Base-by-base conservation (phyloP, 148 eudicot genomes). In the Silene uniflora region DNA sequence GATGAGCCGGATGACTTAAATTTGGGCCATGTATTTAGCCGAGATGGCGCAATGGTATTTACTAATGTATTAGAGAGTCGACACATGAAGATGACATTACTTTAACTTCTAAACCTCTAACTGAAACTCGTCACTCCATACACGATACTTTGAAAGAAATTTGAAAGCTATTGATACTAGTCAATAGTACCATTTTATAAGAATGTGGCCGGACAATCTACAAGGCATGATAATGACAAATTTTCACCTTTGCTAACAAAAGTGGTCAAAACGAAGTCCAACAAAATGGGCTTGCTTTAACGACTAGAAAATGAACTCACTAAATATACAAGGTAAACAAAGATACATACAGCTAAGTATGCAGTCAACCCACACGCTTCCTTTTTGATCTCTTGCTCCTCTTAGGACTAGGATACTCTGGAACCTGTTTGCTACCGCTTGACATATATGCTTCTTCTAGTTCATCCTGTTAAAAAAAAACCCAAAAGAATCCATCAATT, bases 381-480 rank as follows among this genome's bases (percentile, higher is more conserved):
- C 91, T 82, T 81, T 94, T 92, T 42, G 97, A 92, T 80, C 98
- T 81, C 90, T 92, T 94, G 88, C 97, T 92, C 86, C 83, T 90
- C 83, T 83, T 89, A 69, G 92, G 87, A 74, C 81, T 71, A 73
- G 98, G 81, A 83, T 81, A 88, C 77, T 89, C 81, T 32, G 96
- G 90, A 77, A 82, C 73, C 46, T 83, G 75, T 85, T 94, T 92
- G 84, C 82, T 86, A 64, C 77, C 81, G 77, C 62, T 85, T 69
- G 98, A 86, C 62, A 89, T 86, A 80, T 85, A 91, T 60, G 88
- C 88, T 85, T 86, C 93, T 59, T 85, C 44, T 39, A 39, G 69
- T 76, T 78, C 85, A 74, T 81, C 92, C 84, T 87, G 86, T 23
- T 68, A 56, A 76, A 80, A 74, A 44, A 4, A 27, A 56, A 19